Base-by-base conservation (phyloP, 192 early-diverging fungal species). In the Coemansia sp. region DNA sequence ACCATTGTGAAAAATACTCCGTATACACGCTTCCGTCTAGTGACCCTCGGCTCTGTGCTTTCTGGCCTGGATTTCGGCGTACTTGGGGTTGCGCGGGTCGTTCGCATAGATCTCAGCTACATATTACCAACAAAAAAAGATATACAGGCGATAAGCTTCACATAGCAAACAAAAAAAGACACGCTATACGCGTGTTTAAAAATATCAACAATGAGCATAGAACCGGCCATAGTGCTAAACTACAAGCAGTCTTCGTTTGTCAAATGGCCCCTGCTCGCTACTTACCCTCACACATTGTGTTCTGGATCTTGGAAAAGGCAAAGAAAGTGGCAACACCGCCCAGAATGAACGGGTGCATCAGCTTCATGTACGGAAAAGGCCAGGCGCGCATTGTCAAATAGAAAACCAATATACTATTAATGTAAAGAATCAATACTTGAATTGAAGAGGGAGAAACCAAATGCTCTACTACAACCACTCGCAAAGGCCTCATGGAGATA, bases 311-410 rank as follows among this genome's bases (percentile, higher is more conserved):
- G 53, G 59, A 37, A 48, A 73, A 69, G 18, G 57, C 53, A 27
- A 55, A 63, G 21, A 73, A 58, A 2, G 76, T 79, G 21, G 59
- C 22, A 23, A 12, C 71, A 27, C 76, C 71, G 45, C 76, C 76
- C 58, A 79, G 59, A 19, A 73, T 49, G 63, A 79, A 79, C 42
- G 76, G 76, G 67, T 73, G 71, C 76, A 79, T 79, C 57, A 79
- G 69, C 67, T 79, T 79, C 66, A 58, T 62, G 63, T 69, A 79
- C 19, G 76, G 76, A 34, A 78, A 78, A 4, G 69, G 57, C 74
- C 74, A 78, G 61, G 74, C 64, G 47, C 74, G 74, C 74, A 78
- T 78, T 48, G 40, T 55, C 34, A 22, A 22, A 49, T 34, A 57
- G 17, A 57, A 19, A 41, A 48, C 27, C 4, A 30, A 30, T 30